Evolutionary conservation across 768 basidiomycete species (phyloP), one percentile per base, ranked within the genome.

Genomic region (Calocybe indica): DNA sequence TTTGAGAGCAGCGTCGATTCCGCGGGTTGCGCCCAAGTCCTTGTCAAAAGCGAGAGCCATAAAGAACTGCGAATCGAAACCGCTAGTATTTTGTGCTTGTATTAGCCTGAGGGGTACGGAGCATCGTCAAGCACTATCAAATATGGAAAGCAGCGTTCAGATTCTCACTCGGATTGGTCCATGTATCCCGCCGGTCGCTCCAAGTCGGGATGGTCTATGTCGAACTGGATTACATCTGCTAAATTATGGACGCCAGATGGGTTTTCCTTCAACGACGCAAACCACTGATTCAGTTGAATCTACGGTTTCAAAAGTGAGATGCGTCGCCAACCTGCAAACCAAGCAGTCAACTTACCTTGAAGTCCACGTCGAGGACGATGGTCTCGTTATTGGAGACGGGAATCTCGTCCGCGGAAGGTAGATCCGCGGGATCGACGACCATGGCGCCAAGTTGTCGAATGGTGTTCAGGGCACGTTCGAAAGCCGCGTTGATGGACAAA

Each of bases 391-490:
- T 71, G 0, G 75, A 75, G 2, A 54, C 50, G 13, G 69, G 54
- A 8, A 80, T 70, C 45, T 79, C 79, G 1, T 72, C 67, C 2
- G 75, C 76, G 28, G 76, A 75, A 0, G 80, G 75, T 11, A 85
- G 62, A 49, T 84, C 79, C 1, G 80, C 78, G 1, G 82, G 80
- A 55, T 86, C 83, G 6, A 85, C 68, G 4, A 86, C 66, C 1
- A 74, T 71, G 1, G 75, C 75, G 1, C 77, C 76, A 1, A 78
- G 62, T 3, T 52, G 51, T 33, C 61, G 56, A 8, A 79, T 61
- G 0, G 64, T 66, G 10, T 54, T 31, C 37, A 78, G 54, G 0
- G 73, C 72, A 30, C 62, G 35, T 36, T 73, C 66, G 45, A 76
- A 76, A 1, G 63, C 72, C 3, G 68, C 53, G 15, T 54, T 56